Conservation (phyloP, 2,329 filamentous ascomycete genomes). For the Fusarium sp. region DNA sequence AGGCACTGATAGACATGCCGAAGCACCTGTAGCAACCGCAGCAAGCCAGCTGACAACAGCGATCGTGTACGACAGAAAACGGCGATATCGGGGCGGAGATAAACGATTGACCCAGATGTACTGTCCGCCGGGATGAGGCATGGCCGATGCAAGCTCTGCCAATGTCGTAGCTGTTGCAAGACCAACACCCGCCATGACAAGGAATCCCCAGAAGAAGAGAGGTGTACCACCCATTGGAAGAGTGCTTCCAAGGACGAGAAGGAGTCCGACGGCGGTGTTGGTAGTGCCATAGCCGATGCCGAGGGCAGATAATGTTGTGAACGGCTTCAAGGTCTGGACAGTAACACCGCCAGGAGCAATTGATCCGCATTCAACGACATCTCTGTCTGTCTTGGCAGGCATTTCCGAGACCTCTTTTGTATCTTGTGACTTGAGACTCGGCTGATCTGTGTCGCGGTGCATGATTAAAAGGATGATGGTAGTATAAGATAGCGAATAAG, state of each 20-base stretch:
- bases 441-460: not conserved
- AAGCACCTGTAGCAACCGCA: not conserved
- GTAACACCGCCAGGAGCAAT: not conserved
- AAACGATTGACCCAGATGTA: slow-evolving; percentile 1
- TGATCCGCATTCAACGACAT: not conserved
- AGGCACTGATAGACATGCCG: not conserved
- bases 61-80: not conserved
- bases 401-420: not conserved
- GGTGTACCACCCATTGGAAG: slow-evolving; percentile 1
- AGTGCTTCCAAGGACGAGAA: not conserved
- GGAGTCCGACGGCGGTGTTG: slow-evolving; percentile 1
- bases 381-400: not conserved
- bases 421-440: not conserved
- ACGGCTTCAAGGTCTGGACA: not conserved
- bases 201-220: slow-evolving; percentile 4
- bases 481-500: not conserved
- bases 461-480: not conserved
- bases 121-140: slow-evolving; percentile 2
- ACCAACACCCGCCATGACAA: not conserved
- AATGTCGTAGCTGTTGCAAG: not conserved
- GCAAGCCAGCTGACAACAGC: not conserved
- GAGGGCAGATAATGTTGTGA: not conserved
- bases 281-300: slow-evolving; percentile 10
- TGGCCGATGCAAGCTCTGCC: not conserved
- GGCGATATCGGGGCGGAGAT: not conserved